phyloP scores from a whole-genome alignment of 2,329 filamentous ascomycete species.

The Kalaharituber pfeilii region DNA sequence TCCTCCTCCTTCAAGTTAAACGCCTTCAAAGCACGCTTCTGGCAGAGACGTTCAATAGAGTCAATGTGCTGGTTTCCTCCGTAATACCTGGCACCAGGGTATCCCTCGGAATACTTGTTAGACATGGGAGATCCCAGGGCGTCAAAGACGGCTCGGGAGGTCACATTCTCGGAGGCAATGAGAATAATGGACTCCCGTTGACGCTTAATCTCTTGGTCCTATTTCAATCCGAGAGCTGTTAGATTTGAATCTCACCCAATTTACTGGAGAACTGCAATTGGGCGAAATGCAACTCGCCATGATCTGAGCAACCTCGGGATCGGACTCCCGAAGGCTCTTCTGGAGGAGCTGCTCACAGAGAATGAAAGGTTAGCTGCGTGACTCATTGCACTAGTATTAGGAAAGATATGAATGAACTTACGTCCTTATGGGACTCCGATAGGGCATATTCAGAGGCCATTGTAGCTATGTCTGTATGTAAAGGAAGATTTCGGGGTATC shows the following conservation, averaged over 20 bases:
- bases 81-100: constrained; percentile 96
- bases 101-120: constrained; percentile 99
- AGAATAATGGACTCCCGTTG: constrained; percentile 97
- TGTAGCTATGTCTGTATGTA: neutral
- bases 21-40: constrained; percentile 76
- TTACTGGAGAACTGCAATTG: no score
- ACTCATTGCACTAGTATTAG: neutral
- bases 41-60: constrained; percentile 85
- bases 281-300: constrained; percentile 48
- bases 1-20: constrained; percentile 73
- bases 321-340: constrained; percentile 76
- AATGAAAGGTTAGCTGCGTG: constrained; percentile 9
- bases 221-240: constrained; percentile 9
- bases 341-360: constrained; percentile 59
- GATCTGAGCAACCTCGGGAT: constrained; percentile 88
- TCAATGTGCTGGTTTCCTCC: constrained; percentile 99
- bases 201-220: constrained; percentile 87
- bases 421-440: constrained; percentile 39
- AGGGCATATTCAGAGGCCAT: constrained; percentile 33
- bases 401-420: constrained; percentile 23
- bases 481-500: no score
- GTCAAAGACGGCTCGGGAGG: constrained; percentile 93
- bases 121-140: constrained; percentile 87
- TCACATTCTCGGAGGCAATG: constrained; percentile 98
- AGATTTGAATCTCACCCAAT: neutral